Evolutionary conservation across 1,284 basidiomycete genomes (phyloP), one percentile per base, ranked within the genome.

Genomic region (Moesziomyces sp.): DNA sequence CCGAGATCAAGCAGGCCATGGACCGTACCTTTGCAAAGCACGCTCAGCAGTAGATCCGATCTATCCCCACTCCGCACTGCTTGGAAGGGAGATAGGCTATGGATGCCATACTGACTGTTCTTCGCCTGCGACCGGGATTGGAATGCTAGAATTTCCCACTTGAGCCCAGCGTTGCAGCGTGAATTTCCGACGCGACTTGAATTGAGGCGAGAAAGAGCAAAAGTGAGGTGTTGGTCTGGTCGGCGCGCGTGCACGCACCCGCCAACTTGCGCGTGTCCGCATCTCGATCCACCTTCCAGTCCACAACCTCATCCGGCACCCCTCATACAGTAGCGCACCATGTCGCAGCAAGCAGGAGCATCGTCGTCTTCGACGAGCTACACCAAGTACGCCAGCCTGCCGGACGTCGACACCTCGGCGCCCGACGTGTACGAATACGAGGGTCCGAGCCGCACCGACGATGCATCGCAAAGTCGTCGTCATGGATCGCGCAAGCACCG

Each of bases 1-100:
- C 70, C 35, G 70, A 81, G 54, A 83, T 83, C 61, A 70, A 71
- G 44, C 42, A 66, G 45, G 78, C 78, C 11, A 73, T 83, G 68
- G 72, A 81, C 46, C 57, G 62, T n/a, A 77, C 74, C 28, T 77
- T 83, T 64, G 63, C 64, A 43, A 49, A 60, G 44, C 19, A 59
- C 19, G 56, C 23, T 21, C 52, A 54, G 45, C 52, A 59, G 40
- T 59, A 58, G 53, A 18, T 30, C 19, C 30, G 21, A 7, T 26
- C 26, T 7, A 26, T 26, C 26, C 26, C 1, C 26, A 26, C 26
- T 26, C 26, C 26, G 5, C 26, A 5, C 26, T 26, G 5, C 26
- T 26, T 5, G 13, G 35, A 16, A 35, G 8, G 8, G 35, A 11
- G 35, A 35, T 16, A 14, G 35, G 35, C 3, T 35, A 13, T 16